Evolutionary conservation across 805 yeast species (phyloP).

Genomic region (Kuraishia ogatae): DNA sequence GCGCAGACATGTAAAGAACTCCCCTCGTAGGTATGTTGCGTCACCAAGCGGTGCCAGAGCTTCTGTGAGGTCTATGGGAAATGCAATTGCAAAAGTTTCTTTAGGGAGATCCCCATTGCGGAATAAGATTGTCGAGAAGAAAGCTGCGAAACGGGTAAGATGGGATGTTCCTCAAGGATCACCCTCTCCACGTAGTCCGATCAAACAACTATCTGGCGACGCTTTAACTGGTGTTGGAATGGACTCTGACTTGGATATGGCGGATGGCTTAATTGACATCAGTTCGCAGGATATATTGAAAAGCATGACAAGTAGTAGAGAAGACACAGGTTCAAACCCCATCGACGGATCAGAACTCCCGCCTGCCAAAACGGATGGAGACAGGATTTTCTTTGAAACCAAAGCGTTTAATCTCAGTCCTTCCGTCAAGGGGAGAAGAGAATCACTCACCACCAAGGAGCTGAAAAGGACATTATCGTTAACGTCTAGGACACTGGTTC

Average conservation of each 20-base stretch:
- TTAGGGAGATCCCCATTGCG: not conserved
- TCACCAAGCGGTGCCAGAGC: not conserved
- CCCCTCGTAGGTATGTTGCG: not conserved
- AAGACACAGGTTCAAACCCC: not conserved
- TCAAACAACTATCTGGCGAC: not conserved
- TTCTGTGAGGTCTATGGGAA: not conserved
- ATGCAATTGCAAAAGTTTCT: not conserved
- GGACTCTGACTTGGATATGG: not conserved
- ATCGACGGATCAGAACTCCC: not conserved
- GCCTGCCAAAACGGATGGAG: not conserved
- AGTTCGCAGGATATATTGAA: not conserved
- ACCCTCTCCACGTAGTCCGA: not conserved
- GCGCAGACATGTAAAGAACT: not conserved
- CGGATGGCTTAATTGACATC: not conserved
- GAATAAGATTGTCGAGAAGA: not conserved
- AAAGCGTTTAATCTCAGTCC: not conserved
- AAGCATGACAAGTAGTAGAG: not conserved
- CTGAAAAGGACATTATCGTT: not conserved
- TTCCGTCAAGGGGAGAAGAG: not conserved
- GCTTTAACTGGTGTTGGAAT: not conserved
- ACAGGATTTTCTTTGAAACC: not conserved
- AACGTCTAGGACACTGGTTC: not conserved
- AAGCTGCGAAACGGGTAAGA: not conserved
- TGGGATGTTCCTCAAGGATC: not conserved
- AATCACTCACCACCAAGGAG: not conserved